Base-by-base conservation (phyloP, 202 grass and related monocot species). In the Elaeis oleifera region DNA sequence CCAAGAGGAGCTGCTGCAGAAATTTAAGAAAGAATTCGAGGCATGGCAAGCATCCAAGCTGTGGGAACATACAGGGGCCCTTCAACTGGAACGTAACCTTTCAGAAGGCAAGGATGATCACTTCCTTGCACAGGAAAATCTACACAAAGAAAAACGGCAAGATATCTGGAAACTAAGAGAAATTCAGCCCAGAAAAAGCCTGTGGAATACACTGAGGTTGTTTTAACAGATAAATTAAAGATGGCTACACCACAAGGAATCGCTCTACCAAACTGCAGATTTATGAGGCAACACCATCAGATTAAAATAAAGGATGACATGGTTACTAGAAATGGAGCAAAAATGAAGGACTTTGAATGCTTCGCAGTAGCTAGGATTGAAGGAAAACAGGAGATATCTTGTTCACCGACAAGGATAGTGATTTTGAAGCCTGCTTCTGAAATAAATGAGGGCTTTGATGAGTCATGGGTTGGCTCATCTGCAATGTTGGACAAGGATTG, bases 11-110 rank as follows among this genome's bases (percentile, higher is more conserved):
- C 70, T 77, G n/a, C 77, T 96, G 53, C 59, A 81, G n/a, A 85
- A 85, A 71, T 81, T 88, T 26, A 90, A 83, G 79, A 78, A 84
- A 31, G 91, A 88, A 8, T 90, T 90, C 19, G 81, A 83, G 67
- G 65, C 72, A 17, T 85, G 88, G 80, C 83, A 84, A 56, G n/a
- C 80, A 16, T 84, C 72, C 68, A 51, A 76, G 49, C 29, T 59
- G 31, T 64, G 16, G 61, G 77, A 8, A 61, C 23, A 53, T 52
- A 44, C 72, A 51, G 71, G 27, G 18, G 54, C 51, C 4, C 32
- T 50, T 55, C 14, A 51, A 22, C 59, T 0, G 13, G 70, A 70
- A 9, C 60, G 54, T 4, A 28, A 16, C 7, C 20, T 73, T 29
- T 28, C 65, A 65, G 80, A 83, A 18, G 63, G 71, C 1, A 60